Percentiles rank a stretch among this genome's conserved stretches.
These are phyloP conservation scores for Eucalyptus dawsonii DNA, from an alignment of 345 rosid species.

Conservation along the genomic window DNA sequence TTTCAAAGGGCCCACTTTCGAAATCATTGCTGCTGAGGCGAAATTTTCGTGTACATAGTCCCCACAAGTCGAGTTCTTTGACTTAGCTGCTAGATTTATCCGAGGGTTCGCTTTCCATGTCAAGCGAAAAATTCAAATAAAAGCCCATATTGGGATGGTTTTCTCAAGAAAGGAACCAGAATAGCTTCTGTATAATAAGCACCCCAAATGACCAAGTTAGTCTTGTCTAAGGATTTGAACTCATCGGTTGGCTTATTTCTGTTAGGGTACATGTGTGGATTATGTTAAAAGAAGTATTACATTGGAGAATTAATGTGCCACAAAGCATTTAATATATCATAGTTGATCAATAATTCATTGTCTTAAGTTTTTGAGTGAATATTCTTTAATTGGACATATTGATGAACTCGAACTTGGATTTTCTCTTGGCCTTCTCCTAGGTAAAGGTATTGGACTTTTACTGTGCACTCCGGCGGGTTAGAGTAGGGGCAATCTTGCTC, in stretches of 20 bases:
- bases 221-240: not conserved
- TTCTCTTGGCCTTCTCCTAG: no score
- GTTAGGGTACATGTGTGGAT: fast-evolving
- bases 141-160: not conserved
- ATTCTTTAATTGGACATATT: no score
- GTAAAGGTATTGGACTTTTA: no score
- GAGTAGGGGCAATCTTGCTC: not conserved
- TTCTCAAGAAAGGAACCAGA: not conserved
- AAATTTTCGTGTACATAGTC: not conserved
- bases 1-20: not conserved
- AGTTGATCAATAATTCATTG: fast-evolving
- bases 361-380: no score
- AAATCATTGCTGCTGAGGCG: not conserved
- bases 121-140: not conserved
- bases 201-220: not conserved
- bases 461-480: fast-evolving
- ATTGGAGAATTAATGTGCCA: no score
- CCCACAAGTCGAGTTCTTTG: not conserved
- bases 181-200: not conserved
- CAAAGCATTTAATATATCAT: no score
- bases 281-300: no score
- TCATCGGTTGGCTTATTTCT: fast-evolving
- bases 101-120: not conserved
- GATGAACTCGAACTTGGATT: fast-evolving
- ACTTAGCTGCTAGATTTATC: not conserved